phyloP scores from a whole-genome alignment of 352 stramenopile species.

The Phytophthora uliginosa region DNA sequence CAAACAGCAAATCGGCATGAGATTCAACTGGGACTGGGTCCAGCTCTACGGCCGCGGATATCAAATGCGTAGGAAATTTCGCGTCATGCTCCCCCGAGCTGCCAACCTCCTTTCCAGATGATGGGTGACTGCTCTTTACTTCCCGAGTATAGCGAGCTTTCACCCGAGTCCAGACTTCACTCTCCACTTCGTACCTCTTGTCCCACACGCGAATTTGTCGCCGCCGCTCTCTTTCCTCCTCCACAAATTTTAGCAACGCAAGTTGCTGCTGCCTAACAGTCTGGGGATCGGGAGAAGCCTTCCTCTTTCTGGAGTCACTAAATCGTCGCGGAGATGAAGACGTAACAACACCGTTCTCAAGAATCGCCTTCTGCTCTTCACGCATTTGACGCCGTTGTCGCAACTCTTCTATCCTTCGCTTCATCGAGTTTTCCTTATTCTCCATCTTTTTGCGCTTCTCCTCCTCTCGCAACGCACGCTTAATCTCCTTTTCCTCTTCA shows the following conservation, averaged over 20 bases:
- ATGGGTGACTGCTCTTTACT: slow-evolving; percentile 5
- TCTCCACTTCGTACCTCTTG: slow-evolving; percentile 61
- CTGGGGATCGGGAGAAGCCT: slow-evolving; percentile 26
- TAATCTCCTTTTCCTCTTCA: slow-evolving; percentile 80
- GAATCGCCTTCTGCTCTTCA: slow-evolving; percentile 76
- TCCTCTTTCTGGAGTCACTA: slow-evolving; percentile 31
- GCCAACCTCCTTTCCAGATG: neutral
- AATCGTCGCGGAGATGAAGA: slow-evolving; percentile 41
- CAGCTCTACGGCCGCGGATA: slow-evolving; percentile 50
- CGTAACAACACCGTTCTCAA: slow-evolving; percentile 81
- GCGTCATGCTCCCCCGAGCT: slow-evolving; percentile 4
- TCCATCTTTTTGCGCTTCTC: slow-evolving; percentile 78
- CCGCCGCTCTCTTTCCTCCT: slow-evolving; percentile 71
- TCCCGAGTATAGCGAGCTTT: slow-evolving; percentile 50
- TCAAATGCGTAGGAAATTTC: slow-evolving; percentile 47
- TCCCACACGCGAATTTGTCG: slow-evolving; percentile 67
- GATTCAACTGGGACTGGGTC: slow-evolving; percentile 48
- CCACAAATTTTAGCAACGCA: slow-evolving; percentile 75
- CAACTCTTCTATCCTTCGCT: slow-evolving; percentile 78
- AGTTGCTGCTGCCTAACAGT: slow-evolving; percentile 58
- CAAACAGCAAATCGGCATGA: slow-evolving; percentile 72
- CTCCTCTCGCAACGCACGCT: slow-evolving; percentile 74
- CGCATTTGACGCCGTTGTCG: slow-evolving; percentile 69
- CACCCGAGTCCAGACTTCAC: slow-evolving; percentile 62
- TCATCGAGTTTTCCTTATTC: slow-evolving; percentile 80